Evolutionary conservation across 169 alveolate species (phyloP), one percentile per base, ranked within the genome.

Genomic region (Plasmodium cynomolgi): DNA sequence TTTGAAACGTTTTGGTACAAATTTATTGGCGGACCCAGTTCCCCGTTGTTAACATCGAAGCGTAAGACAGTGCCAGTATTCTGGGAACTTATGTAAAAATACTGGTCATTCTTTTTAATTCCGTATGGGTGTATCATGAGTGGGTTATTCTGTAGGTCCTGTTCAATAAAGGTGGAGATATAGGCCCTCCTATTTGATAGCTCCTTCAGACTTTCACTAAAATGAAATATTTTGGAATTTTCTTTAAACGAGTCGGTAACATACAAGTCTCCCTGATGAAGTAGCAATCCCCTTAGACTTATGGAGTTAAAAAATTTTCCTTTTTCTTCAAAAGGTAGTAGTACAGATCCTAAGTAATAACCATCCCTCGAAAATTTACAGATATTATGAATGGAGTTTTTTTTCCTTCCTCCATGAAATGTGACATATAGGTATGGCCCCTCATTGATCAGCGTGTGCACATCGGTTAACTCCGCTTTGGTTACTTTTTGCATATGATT

Each of bases 331-430:
- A 91, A 91, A 20, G 95, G 95, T 47, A 91, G 58, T 47, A 91
- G 56, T 34, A 91, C 85, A 26, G 95, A 91, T 23, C 95, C 95
- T 81, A 91, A 6, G 34, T 41, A 91, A 82, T 91, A 91, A 11
- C 95, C 95, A 91, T 91, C 95, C 77, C 95, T 81, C 54, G 95
- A 91, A 72, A 72, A 91, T 79, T 91, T 91, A 71, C 95, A 91
- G 54, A 91, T 58, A 73, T 91, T 91, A 47, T 91, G 95, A 71
- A 91, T 82, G 39, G 92, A 29, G 77, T 91, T 91, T 83, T 91
- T 91, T 81, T 81, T 91, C 29, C 79, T 91, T 29, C 95, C 95
- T 54, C 95, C 95, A 81, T 91, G 95, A 91, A 73, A 47, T 71
- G 95, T 91, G 41, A 91, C 23, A 54, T 91, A 91, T 91, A 91